Evolutionary conservation across 2,329 filamentous ascomycete species (phyloP).

Genomic region (Penicillium verrucosum): DNA sequence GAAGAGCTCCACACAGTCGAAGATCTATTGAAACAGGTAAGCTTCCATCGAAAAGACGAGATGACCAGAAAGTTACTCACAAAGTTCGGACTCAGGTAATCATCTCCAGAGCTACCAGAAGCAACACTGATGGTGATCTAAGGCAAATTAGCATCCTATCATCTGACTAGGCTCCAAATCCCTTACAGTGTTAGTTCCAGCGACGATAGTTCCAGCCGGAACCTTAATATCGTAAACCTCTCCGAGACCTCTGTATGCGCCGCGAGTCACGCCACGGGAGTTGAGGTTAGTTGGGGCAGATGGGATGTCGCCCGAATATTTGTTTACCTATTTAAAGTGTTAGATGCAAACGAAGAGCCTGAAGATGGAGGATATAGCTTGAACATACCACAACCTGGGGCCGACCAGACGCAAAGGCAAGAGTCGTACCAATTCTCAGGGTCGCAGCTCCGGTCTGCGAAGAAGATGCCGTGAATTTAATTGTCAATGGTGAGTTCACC

Average conservation of each 20-base stretch:
- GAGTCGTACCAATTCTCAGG: constrained; percentile 62
- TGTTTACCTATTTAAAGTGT: constrained; percentile 46
- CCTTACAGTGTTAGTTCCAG: constrained; percentile 56
- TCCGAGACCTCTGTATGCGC: constrained; percentile 61
- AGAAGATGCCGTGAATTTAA: constrained; percentile 56
- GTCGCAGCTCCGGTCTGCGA: constrained; percentile 54
- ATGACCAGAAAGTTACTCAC: constrained; percentile 20
- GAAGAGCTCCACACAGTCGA: constrained; percentile 33
- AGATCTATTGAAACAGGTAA: constrained; percentile 18
- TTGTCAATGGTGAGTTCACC: constrained; percentile 59
- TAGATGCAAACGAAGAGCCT: not conserved
- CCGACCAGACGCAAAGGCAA: constrained; percentile 59
- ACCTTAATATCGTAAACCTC: constrained; percentile 64
- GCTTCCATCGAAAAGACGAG: not conserved
- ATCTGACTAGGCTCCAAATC: not conserved
- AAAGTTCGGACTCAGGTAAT: constrained; percentile 58
- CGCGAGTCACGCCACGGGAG: constrained; percentile 62
- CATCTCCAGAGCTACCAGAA: constrained; percentile 57
- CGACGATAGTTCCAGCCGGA: constrained; percentile 56
- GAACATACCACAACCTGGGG: constrained; percentile 47
- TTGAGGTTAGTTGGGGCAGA: constrained; percentile 61
- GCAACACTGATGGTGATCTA: constrained; percentile 56
- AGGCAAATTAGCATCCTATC: not conserved
- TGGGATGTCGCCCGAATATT: constrained; percentile 49
- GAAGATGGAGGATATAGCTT: not conserved